phyloP scores from a whole-genome alignment of 495 filamentous ascomycete species.

The Penicillium riverlandense region DNA sequence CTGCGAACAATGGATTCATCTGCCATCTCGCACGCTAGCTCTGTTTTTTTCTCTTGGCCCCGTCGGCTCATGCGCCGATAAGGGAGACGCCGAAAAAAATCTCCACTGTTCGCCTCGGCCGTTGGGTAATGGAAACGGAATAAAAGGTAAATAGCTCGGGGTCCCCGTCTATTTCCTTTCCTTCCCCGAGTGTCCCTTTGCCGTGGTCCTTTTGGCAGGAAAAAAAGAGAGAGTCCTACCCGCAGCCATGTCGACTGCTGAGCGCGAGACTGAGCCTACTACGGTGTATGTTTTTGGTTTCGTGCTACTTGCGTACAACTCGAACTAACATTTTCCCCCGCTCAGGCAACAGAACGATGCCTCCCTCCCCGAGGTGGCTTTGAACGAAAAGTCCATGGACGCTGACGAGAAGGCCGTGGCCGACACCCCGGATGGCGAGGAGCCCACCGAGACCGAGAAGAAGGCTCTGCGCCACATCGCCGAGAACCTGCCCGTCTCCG shows the following conservation, averaged over 20 bases:
- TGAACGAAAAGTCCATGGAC: constrained; percentile 23
- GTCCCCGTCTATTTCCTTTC: neutral
- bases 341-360: constrained; percentile 7
- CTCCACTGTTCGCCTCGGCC: too few relatives aligned
- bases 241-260: neutral
- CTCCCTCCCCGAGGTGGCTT: constrained; percentile 13
- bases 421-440: constrained; percentile 38
- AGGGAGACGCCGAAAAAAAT: neutral
- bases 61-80: neutral
- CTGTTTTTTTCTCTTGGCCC: neutral
- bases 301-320: too few relatives aligned
- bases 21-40: too few relatives aligned
- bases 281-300: neutral
- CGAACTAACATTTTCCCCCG: neutral
- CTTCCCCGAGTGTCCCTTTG: neutral
- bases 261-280: neutral
- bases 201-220: neutral
- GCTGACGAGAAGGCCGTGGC: constrained; percentile 26
- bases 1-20: constrained; percentile 5
- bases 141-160: neutral
- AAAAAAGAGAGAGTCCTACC: neutral
- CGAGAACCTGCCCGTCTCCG: constrained; percentile 47
- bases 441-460: constrained; percentile 49
- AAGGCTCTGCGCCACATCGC: constrained; percentile 43
- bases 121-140: neutral